These are phyloP conservation scores for Mucor saturninus DNA, from an alignment of 371 early-diverging fungal species.

Conservation along the genomic window DNA sequence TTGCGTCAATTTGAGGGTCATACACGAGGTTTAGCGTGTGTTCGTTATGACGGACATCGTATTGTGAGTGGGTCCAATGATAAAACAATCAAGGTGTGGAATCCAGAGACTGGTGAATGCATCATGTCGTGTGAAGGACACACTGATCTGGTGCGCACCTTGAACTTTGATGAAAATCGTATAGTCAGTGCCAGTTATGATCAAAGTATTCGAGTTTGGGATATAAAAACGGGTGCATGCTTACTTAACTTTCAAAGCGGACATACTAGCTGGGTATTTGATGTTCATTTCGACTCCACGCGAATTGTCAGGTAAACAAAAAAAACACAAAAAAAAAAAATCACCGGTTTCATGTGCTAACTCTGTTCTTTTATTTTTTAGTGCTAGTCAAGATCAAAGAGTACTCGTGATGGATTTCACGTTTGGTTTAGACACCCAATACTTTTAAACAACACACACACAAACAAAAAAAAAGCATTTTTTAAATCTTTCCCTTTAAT, in stretches of 20 bases:
- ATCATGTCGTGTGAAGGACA: constrained; percentile 76
- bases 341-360: background rate
- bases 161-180: constrained; percentile 71
- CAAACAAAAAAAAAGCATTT: too few relatives aligned
- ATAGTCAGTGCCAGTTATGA: constrained; percentile 79
- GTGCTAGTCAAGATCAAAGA: constrained; percentile 79
- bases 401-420: constrained; percentile 87
- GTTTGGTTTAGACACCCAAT: constrained; percentile 56
- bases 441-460: constrained; percentile 5
- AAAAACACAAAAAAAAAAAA: background rate
- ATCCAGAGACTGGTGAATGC: constrained; percentile 79
- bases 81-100: constrained; percentile 94
- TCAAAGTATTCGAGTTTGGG: constrained; percentile 96
- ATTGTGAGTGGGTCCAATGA: constrained; percentile 97
- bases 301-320: constrained; percentile 73
- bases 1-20: constrained; percentile 75
- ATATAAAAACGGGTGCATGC: constrained; percentile 57
- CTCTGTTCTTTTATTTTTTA: constrained; percentile 16
- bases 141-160: constrained; percentile 90
- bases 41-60: constrained; percentile 88
- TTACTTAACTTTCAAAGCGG: constrained; percentile 72
- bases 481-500: too few relatives aligned
- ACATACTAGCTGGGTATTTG: constrained; percentile 93
- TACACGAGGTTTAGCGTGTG: constrained; percentile 90
- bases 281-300: constrained; percentile 84